These are phyloP conservation scores for Colletotrichum nymphaeae DNA, from an alignment of 2,329 filamentous ascomycete genomes.

Conservation along the genomic window DNA sequence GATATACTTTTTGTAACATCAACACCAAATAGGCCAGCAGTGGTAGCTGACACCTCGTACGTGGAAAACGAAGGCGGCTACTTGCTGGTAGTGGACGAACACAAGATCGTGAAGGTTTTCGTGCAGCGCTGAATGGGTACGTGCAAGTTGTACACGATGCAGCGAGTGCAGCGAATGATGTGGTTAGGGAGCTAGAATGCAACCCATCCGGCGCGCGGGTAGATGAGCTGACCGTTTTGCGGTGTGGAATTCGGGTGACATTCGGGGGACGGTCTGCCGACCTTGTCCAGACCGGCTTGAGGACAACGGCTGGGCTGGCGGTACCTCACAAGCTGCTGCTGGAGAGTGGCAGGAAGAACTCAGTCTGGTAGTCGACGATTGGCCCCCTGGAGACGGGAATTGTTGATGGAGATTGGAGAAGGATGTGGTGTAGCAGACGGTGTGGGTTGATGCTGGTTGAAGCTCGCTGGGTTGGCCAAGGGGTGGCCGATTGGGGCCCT, in stretches of 20 bases:
- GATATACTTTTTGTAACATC: neutral
- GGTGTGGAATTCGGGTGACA: neutral
- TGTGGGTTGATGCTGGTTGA: slow-evolving; percentile 27
- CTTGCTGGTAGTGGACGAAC: neutral
- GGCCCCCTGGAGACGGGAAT: slow-evolving; percentile 5
- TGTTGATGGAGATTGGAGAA: slow-evolving; percentile 18
- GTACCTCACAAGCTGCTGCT: neutral
- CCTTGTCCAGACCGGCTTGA: neutral
- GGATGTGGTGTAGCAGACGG: slow-evolving; percentile 1
- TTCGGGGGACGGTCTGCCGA: slow-evolving; percentile 5
- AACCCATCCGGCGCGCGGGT: neutral
- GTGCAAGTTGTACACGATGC: neutral
- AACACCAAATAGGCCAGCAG: neutral
- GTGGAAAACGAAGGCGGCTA: neutral
- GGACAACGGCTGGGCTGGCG: neutral
- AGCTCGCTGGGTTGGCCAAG: slow-evolving; percentile 21
- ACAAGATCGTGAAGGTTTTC: neutral
- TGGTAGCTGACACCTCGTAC: neutral
- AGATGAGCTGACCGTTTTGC: neutral
- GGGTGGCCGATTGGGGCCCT: slow-evolving; percentile 32
- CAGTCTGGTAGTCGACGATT: slow-evolving; percentile 25
- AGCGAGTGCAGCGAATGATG: neutral
- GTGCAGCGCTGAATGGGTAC: neutral
- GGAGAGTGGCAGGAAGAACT: slow-evolving; percentile 10
- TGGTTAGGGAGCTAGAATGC: neutral